These are phyloP conservation scores for Phyllosticta capitalensis DNA, from an alignment of 2,329 filamentous ascomycete genomes.

Conservation along the genomic window DNA sequence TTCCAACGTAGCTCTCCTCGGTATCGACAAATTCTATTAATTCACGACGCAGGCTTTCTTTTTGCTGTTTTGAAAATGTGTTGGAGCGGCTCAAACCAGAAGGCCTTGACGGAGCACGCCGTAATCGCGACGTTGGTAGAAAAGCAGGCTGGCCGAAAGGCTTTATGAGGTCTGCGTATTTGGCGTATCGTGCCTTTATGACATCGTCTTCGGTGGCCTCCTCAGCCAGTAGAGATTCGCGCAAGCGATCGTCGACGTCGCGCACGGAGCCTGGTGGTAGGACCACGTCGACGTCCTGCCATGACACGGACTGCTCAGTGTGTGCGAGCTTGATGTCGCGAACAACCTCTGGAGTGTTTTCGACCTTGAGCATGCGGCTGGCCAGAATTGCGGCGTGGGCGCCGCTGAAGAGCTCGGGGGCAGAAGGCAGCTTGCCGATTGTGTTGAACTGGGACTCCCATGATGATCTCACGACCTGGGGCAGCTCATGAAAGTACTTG, in stretches of 20 bases:
- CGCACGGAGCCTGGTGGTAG: slow-evolving; percentile 66
- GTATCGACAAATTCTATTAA: slow-evolving; percentile 87
- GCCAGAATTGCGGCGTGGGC: slow-evolving; percentile 89
- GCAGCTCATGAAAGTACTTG: slow-evolving; percentile 89
- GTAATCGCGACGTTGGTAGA: slow-evolving; percentile 73
- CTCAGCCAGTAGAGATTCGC: slow-evolving; percentile 50
- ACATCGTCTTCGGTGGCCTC: slow-evolving; percentile 53
- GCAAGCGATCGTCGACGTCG: slow-evolving; percentile 21
- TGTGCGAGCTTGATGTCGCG: slow-evolving; percentile 65
- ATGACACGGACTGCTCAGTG: slow-evolving; percentile 71
- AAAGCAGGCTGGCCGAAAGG: slow-evolving; percentile 78
- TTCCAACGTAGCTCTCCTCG: slow-evolving; percentile 85
- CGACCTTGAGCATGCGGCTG: slow-evolving; percentile 71
- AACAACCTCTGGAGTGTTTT: slow-evolving; percentile 65
- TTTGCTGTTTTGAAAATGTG: slow-evolving; percentile 71
- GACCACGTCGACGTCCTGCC: slow-evolving; percentile 80
- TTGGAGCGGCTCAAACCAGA: slow-evolving; percentile 69
- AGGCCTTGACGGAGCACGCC: slow-evolving; percentile 78
- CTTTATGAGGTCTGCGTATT: slow-evolving; percentile 66
- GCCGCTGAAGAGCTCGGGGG: slow-evolving; percentile 69
- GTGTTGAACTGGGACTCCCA: slow-evolving; percentile 48
- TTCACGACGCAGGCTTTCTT: slow-evolving; percentile 75
- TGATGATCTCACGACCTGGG: slow-evolving; percentile 62
- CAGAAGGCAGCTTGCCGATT: slow-evolving; percentile 50
- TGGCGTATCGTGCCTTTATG: slow-evolving; percentile 62